Evolutionary conservation across 2,329 filamentous ascomycete species (phyloP), one percentile per base, ranked within the genome.

Genomic region (Neofusicoccum cordaticola): DNA sequence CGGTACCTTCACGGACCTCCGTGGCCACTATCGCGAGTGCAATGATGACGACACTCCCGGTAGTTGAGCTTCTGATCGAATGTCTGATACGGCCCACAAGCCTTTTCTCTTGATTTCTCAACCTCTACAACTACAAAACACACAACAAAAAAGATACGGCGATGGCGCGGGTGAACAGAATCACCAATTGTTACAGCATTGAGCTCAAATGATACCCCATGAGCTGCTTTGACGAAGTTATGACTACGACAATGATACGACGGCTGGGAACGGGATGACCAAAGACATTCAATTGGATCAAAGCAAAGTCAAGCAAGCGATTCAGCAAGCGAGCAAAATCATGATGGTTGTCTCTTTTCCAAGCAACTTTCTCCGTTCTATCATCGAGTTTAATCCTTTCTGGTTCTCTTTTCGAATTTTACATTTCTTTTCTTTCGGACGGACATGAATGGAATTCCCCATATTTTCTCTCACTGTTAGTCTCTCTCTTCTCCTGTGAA

Each of bases 221-320:
- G 56, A 60, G 56, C 56, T 60, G 53, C 56, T 60, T 60, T 60
- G 42, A 60, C 31, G 56, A 60, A 47, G 42, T 60, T 60, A 60
- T 39, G 56, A 60, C 56, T 6, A 60, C 37, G 41, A 60, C 42
- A 60, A 60, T 35, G 56, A 60, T n/a, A 57, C 27, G 27, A 31
- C 27, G 56, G 17, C n/a, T 22, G 42, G 56, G 17, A 47, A 44
- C 31, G n/a, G 56, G 56, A 53, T 45, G 44, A 31, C 6, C 39
- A 45, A 47, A 17, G 42, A 22, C 19, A 44, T 41, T 15, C 39
- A 22, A 47, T 60, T 37, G 19, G 17, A 60, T 60, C 56, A 39
- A 56, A 47, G 56, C 42, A 35, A 34, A 47, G 41, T 47, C 41
- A 60, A 60, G 42, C 56, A 37, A 22, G 56, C 56, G 42, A 47